phyloP scores from a whole-genome alignment of 108 stramenopile genomes.

The Parmales sp. region DNA sequence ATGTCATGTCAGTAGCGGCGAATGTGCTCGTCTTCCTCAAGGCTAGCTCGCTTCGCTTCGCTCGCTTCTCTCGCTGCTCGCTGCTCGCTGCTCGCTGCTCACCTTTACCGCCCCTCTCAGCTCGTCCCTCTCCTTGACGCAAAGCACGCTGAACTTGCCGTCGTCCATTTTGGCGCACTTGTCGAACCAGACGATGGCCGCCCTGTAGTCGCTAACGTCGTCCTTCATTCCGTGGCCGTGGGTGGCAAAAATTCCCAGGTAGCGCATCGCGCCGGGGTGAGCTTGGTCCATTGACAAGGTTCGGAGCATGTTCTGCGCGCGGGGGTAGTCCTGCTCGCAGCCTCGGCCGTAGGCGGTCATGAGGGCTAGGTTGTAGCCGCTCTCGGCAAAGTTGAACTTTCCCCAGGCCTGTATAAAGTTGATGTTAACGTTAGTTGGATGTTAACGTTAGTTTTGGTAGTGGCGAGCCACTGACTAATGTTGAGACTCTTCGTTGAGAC shows the following conservation, averaged over 20 bases:
- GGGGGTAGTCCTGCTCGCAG: not conserved
- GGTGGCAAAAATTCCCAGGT: not conserved
- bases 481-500: too few relatives aligned
- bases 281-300: not conserved
- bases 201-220: not conserved
- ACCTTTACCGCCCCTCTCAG: too few relatives aligned
- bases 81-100: too few relatives aligned
- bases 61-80: too few relatives aligned
- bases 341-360: slow-evolving; percentile 3
- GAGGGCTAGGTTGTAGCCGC: not conserved
- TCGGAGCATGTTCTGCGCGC: not conserved
- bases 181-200: not conserved
- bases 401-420: slow-evolving; percentile 4
- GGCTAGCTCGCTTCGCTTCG: too few relatives aligned
- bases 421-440: too few relatives aligned
- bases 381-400: not conserved
- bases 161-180: not conserved
- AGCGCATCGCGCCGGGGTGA: not conserved
- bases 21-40: too few relatives aligned
- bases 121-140: too few relatives aligned
- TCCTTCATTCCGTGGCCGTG: not conserved
- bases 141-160: too few relatives aligned
- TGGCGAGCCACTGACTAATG: too few relatives aligned
- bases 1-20: too few relatives aligned
- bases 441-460: too few relatives aligned